These are phyloP conservation scores for Scedosporium minutisporum DNA, from an alignment of 2,329 filamentous ascomycete genomes.

Conservation along the genomic window DNA sequence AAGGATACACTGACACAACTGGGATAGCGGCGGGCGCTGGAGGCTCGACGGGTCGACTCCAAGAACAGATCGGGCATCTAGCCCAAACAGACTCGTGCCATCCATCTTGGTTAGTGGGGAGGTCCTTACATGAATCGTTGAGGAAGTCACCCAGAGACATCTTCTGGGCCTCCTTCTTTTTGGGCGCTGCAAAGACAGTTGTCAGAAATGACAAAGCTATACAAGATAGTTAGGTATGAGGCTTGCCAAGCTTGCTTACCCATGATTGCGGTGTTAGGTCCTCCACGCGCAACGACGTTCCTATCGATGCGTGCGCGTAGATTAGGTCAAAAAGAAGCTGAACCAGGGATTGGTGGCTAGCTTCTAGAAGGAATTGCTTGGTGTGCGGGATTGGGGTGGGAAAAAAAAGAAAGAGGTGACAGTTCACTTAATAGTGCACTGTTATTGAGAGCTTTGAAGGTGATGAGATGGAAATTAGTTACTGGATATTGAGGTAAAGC, in stretches of 20 bases:
- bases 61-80: too few species aligned
- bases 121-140: conserved; percentile 57
- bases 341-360: neutral
- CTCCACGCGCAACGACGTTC: conserved; percentile 33
- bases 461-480: neutral
- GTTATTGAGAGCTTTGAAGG: neutral
- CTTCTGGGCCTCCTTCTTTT: conserved; percentile 90
- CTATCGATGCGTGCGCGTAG: conserved; percentile 5
- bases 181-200: conserved; percentile 54
- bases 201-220: conserved; percentile 10
- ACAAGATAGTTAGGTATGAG: conserved; percentile 8
- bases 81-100: too few species aligned
- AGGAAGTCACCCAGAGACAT: conserved; percentile 97
- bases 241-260: conserved; percentile 29
- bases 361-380: neutral
- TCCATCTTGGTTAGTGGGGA: neutral
- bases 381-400: neutral
- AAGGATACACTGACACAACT: neutral
- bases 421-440: neutral
- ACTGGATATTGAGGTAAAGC: neutral
- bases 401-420: conserved; percentile 4
- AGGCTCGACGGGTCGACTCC: neutral
- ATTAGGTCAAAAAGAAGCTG: neutral
- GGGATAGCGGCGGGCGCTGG: neutral
- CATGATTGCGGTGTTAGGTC: conserved; percentile 49